These are phyloP conservation scores for Curvularia verruculosa DNA, from an alignment of 2,329 filamentous ascomycete species.

Conservation along the genomic window DNA sequence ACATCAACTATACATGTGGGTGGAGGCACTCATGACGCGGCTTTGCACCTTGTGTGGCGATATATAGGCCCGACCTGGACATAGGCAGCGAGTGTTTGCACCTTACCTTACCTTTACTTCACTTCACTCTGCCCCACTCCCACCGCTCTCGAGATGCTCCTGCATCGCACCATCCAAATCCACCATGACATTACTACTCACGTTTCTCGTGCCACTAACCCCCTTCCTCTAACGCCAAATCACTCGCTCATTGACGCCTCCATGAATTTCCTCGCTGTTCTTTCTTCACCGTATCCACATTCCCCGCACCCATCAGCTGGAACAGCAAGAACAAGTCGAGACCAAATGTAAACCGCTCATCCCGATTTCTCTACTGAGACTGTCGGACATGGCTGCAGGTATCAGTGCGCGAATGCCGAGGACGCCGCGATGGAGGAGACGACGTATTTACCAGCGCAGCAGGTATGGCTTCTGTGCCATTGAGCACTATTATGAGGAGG, in stretches of 20 bases:
- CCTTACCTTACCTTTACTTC: background rate
- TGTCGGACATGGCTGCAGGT: too few species aligned
- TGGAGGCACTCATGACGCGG: too few species aligned
- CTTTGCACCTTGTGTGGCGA: background rate
- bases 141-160: background rate
- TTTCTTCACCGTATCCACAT: too few species aligned
- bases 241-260: background rate
- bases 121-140: background rate
- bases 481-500: slow-evolving; percentile 18
- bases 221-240: background rate
- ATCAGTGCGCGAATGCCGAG: slow-evolving; percentile 13
- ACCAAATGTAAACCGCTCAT: too few species aligned
- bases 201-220: background rate
- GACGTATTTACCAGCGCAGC: too few species aligned
- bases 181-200: background rate
- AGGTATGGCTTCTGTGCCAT: slow-evolving; percentile 22
- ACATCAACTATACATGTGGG: background rate
- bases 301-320: too few species aligned
- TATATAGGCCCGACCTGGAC: background rate
- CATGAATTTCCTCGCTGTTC: slow-evolving; percentile 16
- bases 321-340: too few species aligned
- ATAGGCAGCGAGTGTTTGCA: background rate
- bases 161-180: background rate
- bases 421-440: too few species aligned
- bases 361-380: too few species aligned